phyloP scores from a whole-genome alignment of 1,139 yeast genomes.

The Taphrina deformans region DNA sequence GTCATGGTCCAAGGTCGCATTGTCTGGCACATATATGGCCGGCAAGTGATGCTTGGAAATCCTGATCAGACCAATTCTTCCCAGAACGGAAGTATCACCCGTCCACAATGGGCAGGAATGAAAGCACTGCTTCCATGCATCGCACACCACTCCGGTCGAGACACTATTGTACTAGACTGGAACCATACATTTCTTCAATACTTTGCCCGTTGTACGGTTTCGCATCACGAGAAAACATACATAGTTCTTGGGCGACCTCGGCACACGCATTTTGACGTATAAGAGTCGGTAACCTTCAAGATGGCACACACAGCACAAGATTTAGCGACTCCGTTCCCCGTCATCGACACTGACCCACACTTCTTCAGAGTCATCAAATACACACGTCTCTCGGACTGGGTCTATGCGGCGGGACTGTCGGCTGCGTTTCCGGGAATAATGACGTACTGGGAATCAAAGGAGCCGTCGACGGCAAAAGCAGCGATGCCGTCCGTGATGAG shows the following conservation, averaged over 20 bases:
- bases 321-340: slow-evolving; percentile 38
- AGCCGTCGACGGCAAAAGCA: slow-evolving; percentile 47
- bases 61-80: background rate
- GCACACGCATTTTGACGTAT: no score
- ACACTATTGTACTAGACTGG: background rate
- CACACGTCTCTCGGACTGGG: slow-evolving; percentile 68
- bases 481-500: slow-evolving; percentile 30
- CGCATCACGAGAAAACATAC: no score
- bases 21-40: background rate
- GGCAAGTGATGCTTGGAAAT: background rate
- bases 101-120: background rate
- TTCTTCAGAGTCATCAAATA: slow-evolving; percentile 70
- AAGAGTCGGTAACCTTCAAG: background rate
- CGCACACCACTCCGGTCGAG: background rate
- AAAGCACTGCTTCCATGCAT: background rate
- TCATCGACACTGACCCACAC: slow-evolving; percentile 79
- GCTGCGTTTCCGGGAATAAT: slow-evolving; percentile 50
- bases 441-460: slow-evolving; percentile 61
- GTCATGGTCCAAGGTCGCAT: background rate
- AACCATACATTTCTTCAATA: no score
- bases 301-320: slow-evolving; percentile 33
- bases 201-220: no score
- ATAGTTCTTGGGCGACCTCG: no score
- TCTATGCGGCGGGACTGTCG: slow-evolving; percentile 66
- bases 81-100: background rate